Base-by-base conservation (phyloP, 2,329 filamentous ascomycete species). In the Sclerotiophoma versabilis region DNA sequence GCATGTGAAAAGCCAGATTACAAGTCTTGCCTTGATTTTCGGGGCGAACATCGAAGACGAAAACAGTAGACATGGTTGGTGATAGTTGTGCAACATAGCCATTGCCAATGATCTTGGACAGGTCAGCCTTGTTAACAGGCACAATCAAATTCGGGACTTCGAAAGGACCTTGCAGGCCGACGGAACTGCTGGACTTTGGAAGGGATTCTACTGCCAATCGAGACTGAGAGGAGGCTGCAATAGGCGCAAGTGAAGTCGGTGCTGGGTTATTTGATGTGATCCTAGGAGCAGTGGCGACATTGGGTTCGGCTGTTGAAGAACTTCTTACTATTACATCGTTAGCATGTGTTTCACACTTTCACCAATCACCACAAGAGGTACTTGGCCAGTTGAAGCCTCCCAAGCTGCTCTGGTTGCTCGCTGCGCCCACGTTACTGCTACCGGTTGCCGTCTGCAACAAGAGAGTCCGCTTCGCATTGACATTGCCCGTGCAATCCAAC, bases 1-100 rank as follows among this genome's bases (percentile, higher is more conserved):
- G 80, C 56, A 82, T 74, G 30, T 78, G 65, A 68, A 83, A 81
- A 51, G 77, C 68, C n/a, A 82, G 64, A 5, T 75, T 79, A 72
- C 81, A 83, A 26, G 72, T 78, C 56, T 77, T 77, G 54, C 76
- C 75, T 30, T 68, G 54, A 42, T 76, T 71, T 3, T 63, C 65
- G 3, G 68, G 58, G 0, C 76, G 76, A 20, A 82, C 69, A 56
- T 82, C 76, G 61, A 82, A 82, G 54, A 75, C 77, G 72, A 81
- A 81, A 54, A 82, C 58, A 9, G 73, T 72, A 33, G 67, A 73
- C n/a, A 63, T 57, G 3, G 60, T 71, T 1, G 74, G 68, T 4
- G 75, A 77, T 54, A 82, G 68, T 12, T 71, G 62, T 15, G 72
- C 79, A 30, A 67, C 70, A 63, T 74, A 78, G 20, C 70, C 64